These are phyloP conservation scores for Aspergillus sp. DNA, from an alignment of 2,329 filamentous ascomycete species.

Conservation along the genomic window DNA sequence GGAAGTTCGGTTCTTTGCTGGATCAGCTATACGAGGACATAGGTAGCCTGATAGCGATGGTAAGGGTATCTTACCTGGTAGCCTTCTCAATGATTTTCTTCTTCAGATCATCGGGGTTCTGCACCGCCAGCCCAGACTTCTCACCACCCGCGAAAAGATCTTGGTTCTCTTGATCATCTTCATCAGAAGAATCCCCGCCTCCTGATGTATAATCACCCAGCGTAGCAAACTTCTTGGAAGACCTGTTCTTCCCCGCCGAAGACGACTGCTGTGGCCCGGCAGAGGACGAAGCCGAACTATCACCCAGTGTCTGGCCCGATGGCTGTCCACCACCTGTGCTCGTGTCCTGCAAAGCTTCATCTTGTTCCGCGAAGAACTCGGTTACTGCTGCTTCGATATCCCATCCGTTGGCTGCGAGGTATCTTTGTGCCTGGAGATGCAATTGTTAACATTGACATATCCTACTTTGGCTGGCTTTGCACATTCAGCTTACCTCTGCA, in stretches of 20 bases:
- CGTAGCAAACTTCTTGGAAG: slow-evolving; percentile 42
- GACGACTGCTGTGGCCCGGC: slow-evolving; percentile 23
- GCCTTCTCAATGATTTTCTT: slow-evolving; percentile 45
- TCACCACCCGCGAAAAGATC: slow-evolving; percentile 59
- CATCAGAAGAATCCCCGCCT: slow-evolving; percentile 38
- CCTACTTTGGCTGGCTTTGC: too few species aligned
- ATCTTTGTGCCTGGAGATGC: slow-evolving; percentile 53
- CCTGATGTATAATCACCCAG: slow-evolving; percentile 36
- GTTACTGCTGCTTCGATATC: slow-evolving; percentile 56
- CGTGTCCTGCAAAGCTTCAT: slow-evolving; percentile 30
- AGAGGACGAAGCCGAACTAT: slow-evolving; percentile 21
- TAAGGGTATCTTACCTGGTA: slow-evolving; percentile 18
- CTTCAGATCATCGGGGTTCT: slow-evolving; percentile 53
- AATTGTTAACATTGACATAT: background rate
- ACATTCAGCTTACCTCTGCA: slow-evolving; percentile 36
- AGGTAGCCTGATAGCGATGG: too few species aligned
- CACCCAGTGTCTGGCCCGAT: slow-evolving; percentile 27
- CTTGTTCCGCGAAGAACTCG: slow-evolving; percentile 50
- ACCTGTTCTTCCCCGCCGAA: slow-evolving; percentile 19
- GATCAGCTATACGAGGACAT: background rate
- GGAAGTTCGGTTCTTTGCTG: slow-evolving; percentile 22
- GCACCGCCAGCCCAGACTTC: slow-evolving; percentile 60
- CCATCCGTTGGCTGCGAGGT: slow-evolving; percentile 59
- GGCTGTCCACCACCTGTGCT: slow-evolving; percentile 19
- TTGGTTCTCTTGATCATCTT: slow-evolving; percentile 47